phyloP scores from a whole-genome alignment of 1,284 basidiomycete genomes.

The Sparassis latifolia region DNA sequence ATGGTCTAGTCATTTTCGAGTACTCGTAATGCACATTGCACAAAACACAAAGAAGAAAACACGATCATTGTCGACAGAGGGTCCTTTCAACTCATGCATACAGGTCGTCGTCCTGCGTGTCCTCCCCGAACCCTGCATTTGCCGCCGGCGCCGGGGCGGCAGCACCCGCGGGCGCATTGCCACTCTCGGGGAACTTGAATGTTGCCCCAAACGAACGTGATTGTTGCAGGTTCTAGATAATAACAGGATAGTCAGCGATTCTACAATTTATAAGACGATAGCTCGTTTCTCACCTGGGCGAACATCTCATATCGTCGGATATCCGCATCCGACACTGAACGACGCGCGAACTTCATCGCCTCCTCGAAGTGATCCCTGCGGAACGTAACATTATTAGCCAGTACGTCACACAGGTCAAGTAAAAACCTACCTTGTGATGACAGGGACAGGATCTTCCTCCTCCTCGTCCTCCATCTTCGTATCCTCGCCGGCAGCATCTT shows the following conservation, averaged over 20 bases:
- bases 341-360: conserved; percentile 91
- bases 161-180: conserved; percentile 40
- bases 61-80: background rate
- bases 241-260: background rate
- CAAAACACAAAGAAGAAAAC: conserved; percentile 1
- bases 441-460: conserved; percentile 92
- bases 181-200: conserved; percentile 94
- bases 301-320: conserved; percentile 95
- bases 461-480: conserved; percentile 72
- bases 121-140: conserved; percentile 77
- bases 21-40: conserved; percentile 2
- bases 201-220: conserved; percentile 82
- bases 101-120: conserved; percentile 81
- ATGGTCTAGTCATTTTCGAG: conserved; percentile 5
- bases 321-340: conserved; percentile 90
- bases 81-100: conserved; percentile 51
- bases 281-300: conserved; percentile 47
- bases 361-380: conserved; percentile 91
- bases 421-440: conserved; percentile 69
- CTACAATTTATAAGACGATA: background rate
- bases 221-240: conserved; percentile 73
- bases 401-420: background rate
- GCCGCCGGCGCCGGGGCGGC: conserved; percentile 41
- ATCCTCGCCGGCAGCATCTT: conserved; percentile 62
- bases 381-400: conserved; percentile 2